Base-by-base conservation (phyloP, 768 basidiomycete genomes). In the Termitomyces bulborhizus region DNA sequence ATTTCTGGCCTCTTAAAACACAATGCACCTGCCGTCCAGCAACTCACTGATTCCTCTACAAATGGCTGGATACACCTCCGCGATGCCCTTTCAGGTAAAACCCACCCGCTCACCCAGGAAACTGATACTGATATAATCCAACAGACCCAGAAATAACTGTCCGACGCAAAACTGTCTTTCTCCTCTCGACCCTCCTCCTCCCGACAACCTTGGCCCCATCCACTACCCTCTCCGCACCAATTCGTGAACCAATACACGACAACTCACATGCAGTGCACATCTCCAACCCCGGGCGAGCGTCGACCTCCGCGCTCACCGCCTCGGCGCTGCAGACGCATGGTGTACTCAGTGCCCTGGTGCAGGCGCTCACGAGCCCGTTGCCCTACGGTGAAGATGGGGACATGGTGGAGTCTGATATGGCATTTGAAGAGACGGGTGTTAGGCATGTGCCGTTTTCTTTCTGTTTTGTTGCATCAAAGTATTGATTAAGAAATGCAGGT, bases 1-100 rank as follows among this genome's bases (percentile, higher is more conserved):
- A 72, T 95, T 8, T 93, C 90, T 0, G 88, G 88, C 0, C 64
- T 89, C 0, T 68, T 94, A 48, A 92, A 89, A 66, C 90, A 93
- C 68, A 89, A 85, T 53, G 77, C 79, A 3, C 73, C 80, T 5
- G 90, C 90, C 0, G 82, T 93, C 1, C 59, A 65, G 39, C 69
- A 70, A 11, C 73, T 94, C 34, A 73, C 71, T 1, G 69, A 74
- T 4, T 56, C 71, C 60, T 65, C 72, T 58, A 54, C 72, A 7
- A 74, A 75, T 41, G 92, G 91, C 1, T 94, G 91, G 91, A 62
- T 70, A 13, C 73, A 72, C 18, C 68, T 94, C 4, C 76, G 78
- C n/a, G 71, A 71, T 21, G 78, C 85, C 1, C 71, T 93, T 2
- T 77, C 82, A 70, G 86, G 88, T 85, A 31, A 18, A 37, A 37